phyloP scores from a whole-genome alignment of 495 filamentous ascomycete genomes.

The Neurospora sp. region DNA sequence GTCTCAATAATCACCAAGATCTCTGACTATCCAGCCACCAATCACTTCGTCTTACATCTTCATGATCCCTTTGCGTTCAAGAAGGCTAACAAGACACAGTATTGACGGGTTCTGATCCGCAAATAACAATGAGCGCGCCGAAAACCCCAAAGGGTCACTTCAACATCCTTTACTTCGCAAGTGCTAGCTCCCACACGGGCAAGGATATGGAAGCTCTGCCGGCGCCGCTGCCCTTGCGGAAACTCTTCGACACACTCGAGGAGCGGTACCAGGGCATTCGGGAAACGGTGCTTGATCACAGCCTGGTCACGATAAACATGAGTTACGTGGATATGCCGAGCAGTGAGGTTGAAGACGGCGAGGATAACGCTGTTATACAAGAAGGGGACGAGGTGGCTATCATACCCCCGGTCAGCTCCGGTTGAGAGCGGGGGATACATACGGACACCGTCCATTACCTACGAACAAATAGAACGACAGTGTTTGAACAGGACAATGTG shows the following conservation, averaged over 20 bases:
- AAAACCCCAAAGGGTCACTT: slow-evolving; percentile 50
- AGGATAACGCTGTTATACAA: slow-evolving; percentile 44
- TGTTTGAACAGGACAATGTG: slow-evolving; percentile 1
- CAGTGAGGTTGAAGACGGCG: slow-evolving; percentile 27
- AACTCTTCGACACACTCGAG: slow-evolving; percentile 67
- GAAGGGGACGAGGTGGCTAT: slow-evolving; percentile 86
- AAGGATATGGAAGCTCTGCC: slow-evolving; percentile 61
- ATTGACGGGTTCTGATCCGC: neutral
- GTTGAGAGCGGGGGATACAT: slow-evolving; percentile 24
- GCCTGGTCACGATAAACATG: slow-evolving; percentile 76
- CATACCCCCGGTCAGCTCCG: slow-evolving; percentile 94
- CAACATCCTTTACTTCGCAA: slow-evolving; percentile 80
- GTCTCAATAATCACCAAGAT: slow-evolving; percentile 49
- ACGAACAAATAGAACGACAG: slow-evolving; percentile 13
- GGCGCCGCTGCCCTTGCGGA: slow-evolving; percentile 57
- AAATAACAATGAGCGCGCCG: slow-evolving; percentile 20
- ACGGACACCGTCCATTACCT: neutral
- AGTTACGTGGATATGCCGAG: slow-evolving; percentile 70
- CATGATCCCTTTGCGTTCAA: neutral
- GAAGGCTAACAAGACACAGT: neutral
- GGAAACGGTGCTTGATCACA: slow-evolving; percentile 60
- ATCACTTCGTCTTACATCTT: neutral
- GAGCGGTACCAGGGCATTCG: slow-evolving; percentile 69
- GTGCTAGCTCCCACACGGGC: slow-evolving; percentile 60
- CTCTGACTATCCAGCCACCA: slow-evolving; percentile 37